Conservation (phyloP, 2,329 filamentous ascomycete species). For the Venturia pyrina region DNA sequence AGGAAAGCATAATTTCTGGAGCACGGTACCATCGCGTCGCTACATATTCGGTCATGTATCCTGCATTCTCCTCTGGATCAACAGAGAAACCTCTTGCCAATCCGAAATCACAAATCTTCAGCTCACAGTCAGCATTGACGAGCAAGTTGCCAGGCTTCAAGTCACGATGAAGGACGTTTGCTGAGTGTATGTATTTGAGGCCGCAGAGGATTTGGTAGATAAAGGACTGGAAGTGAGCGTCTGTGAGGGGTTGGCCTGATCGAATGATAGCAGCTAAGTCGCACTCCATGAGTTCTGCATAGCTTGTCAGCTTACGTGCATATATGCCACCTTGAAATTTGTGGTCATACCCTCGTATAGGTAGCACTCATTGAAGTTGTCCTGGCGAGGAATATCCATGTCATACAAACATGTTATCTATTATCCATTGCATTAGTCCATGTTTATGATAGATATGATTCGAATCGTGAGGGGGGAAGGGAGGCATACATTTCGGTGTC, state of each 20-base stretch:
- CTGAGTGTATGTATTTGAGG: constrained; percentile 98
- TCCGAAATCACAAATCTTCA: constrained; percentile 98
- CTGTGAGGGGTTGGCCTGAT: constrained; percentile 91
- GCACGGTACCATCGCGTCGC: constrained; percentile 98
- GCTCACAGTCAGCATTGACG: constrained; percentile 97
- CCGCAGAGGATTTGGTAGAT: constrained; percentile 99
- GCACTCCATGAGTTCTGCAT: constrained; percentile 92
- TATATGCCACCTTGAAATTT: not conserved
- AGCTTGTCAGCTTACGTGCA: not conserved
- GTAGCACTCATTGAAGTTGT: constrained; percentile 98
- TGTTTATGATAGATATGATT: not conserved
- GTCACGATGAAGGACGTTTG: constrained; percentile 93
- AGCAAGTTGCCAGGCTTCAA: constrained; percentile 94
- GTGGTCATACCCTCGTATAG: constrained; percentile 72
- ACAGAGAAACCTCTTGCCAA: constrained; percentile 93
- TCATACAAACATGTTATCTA: constrained; percentile 98
- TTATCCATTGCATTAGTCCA: not conserved
- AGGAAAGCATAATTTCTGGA: constrained; percentile 98
- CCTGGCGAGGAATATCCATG: constrained; percentile 96
- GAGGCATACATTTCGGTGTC: constrained; percentile 36
- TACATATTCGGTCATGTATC: constrained; percentile 99
- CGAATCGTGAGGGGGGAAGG: constrained; percentile 9
- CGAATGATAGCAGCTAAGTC: constrained; percentile 96
- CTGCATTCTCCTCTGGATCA: constrained; percentile 95
- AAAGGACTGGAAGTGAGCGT: constrained; percentile 98